These are phyloP conservation scores for Saturnispora mendoncae DNA, from an alignment of 805 yeast genomes.

Conservation along the genomic window DNA sequence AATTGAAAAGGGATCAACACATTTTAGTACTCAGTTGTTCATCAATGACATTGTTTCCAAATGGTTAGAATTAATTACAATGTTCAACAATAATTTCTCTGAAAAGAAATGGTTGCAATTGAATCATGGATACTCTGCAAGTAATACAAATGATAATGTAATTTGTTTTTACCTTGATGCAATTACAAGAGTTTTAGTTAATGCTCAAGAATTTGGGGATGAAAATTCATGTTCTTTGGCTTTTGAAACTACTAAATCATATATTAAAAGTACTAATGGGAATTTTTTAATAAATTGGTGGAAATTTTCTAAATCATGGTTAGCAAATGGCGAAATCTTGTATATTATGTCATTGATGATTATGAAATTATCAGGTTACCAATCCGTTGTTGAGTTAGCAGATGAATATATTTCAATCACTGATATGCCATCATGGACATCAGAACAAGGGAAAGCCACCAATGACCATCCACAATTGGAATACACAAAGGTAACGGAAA, in stretches of 20 bases:
- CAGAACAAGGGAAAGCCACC: background rate
- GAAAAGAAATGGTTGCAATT: constrained; percentile 26
- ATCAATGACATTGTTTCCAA: constrained; percentile 22
- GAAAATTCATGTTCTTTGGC: constrained; percentile 22
- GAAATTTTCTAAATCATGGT: constrained; percentile 6
- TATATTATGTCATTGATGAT: constrained; percentile 1
- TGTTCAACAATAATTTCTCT: constrained; percentile 22
- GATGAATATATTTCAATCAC: background rate
- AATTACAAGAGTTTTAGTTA: constrained; percentile 13
- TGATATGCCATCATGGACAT: constrained; percentile 1
- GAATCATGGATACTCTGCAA: constrained; percentile 35
- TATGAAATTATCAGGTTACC: background rate
- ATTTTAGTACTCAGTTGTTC: background rate
- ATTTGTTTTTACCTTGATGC: constrained; percentile 32
- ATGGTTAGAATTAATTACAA: constrained; percentile 33
- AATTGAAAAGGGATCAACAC: constrained; percentile 20
- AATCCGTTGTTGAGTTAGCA: background rate
- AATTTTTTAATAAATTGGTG: constrained; percentile 8
- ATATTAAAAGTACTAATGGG: background rate
- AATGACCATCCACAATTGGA: background rate
- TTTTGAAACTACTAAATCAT: constrained; percentile 8
- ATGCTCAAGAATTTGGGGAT: background rate
- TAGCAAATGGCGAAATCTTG: constrained; percentile 1
- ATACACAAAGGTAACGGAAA: background rate
- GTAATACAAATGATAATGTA: constrained; percentile 33